Evolutionary conservation across 371 early-diverging fungal species (phyloP).

Genomic region (Nematocida ironsii): DNA sequence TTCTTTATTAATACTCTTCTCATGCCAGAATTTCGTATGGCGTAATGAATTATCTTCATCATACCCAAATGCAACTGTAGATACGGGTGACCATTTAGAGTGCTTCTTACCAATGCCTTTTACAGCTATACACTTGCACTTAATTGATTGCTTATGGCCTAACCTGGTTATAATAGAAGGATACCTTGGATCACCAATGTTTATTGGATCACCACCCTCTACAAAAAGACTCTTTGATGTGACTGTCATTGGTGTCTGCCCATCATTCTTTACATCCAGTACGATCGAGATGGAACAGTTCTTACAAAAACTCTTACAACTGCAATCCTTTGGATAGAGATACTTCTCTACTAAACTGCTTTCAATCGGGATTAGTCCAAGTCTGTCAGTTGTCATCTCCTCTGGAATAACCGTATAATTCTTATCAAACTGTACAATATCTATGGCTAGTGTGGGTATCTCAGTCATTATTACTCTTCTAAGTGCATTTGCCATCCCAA

Average conservation of each 20-base stretch:
- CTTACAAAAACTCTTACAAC: conserved; percentile 55
- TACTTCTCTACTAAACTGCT: conserved; percentile 47
- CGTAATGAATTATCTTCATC: conserved; percentile 87
- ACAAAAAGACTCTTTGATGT: conserved; percentile 51
- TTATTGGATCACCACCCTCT: background rate
- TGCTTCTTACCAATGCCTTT: conserved; percentile 79
- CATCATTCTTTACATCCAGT: conserved; percentile 39
- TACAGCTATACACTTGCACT: conserved; percentile 49
- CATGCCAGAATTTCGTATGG: conserved; percentile 89
- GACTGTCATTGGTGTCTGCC: background rate
- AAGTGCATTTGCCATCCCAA: conserved; percentile 81
- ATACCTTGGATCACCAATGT: conserved; percentile 42
- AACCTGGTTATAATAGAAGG: conserved; percentile 47
- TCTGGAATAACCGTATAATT: conserved; percentile 94
- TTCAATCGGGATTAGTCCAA: conserved; percentile 88
- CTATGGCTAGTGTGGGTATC: conserved; percentile 97
- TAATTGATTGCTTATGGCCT: conserved; percentile 52
- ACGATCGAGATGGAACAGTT: conserved; percentile 34
- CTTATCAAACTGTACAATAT: conserved; percentile 85
- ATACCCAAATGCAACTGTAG: conserved; percentile 38
- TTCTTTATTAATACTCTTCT: conserved; percentile 73
- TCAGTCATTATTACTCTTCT: conserved; percentile 91
- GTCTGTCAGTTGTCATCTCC: conserved; percentile 92
- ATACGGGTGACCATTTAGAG: conserved; percentile 94
- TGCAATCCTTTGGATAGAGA: conserved; percentile 49